These are phyloP conservation scores for Coemansia javaensis DNA, from an alignment of 192 early-diverging fungal genomes.

Conservation along the genomic window DNA sequence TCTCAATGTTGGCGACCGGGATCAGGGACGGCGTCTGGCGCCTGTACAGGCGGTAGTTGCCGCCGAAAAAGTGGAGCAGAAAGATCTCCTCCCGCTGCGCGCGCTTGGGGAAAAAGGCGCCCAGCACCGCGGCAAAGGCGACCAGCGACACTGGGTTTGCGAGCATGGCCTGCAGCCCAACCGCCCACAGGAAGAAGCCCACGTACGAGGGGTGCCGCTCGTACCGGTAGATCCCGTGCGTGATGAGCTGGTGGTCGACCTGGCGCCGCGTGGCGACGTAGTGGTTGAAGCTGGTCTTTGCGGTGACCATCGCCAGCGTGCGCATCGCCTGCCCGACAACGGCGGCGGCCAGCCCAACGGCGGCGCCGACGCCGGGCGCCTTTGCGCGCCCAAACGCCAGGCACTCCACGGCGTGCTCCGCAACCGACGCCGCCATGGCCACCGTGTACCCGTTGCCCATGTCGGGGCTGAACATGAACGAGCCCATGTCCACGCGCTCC, in stretches of 20 bases:
- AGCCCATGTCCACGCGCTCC: constrained; percentile 61
- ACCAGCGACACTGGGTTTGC: constrained; percentile 73
- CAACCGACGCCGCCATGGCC: constrained; percentile 12
- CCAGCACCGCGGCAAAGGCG: constrained; percentile 60
- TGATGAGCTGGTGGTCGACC: constrained; percentile 72
- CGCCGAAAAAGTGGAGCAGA: constrained; percentile 77
- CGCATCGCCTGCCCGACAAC: constrained; percentile 71
- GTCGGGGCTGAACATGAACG: constrained; percentile 36
- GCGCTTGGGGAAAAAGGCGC: constrained; percentile 72
- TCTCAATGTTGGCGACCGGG: constrained; percentile 42
- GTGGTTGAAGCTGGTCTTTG: constrained; percentile 84
- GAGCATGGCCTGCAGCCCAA: constrained; percentile 71
- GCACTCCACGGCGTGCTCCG: constrained; percentile 55
- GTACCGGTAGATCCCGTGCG: constrained; percentile 81
- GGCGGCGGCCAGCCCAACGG: constrained; percentile 57
- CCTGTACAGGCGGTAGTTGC: constrained; percentile 67
- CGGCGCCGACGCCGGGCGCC: constrained; percentile 8
- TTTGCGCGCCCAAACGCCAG: constrained; percentile 54
- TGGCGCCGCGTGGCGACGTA: constrained; percentile 67
- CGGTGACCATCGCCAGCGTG: constrained; percentile 86
- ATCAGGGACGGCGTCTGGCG: constrained; percentile 61
- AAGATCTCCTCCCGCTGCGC: constrained; percentile 75
- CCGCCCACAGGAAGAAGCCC: constrained; percentile 90
- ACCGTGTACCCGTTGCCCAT: constrained; percentile 20
- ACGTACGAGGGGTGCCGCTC: constrained; percentile 94